Evolutionary conservation across 1,284 basidiomycete species (phyloP).

Genomic region (Cryptococcus floricola): DNA sequence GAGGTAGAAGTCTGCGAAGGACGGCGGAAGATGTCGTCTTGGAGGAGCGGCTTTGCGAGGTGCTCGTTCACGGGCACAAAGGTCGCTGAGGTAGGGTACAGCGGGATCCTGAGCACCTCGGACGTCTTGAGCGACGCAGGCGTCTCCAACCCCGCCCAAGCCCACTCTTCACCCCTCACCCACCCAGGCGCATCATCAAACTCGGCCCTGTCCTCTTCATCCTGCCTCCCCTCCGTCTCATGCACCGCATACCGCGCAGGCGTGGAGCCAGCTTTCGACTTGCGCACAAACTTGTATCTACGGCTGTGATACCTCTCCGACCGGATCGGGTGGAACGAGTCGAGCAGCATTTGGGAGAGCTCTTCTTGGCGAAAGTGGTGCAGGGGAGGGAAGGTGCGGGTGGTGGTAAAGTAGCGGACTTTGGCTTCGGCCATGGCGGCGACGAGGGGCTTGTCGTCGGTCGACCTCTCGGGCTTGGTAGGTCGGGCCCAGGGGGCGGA

Average conservation of each 20-base stretch:
- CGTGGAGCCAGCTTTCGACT: slow-evolving; percentile 45
- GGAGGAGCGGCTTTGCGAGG: too few species aligned
- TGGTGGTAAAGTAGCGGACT: slow-evolving; percentile 27
- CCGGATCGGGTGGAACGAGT: slow-evolving; percentile 50
- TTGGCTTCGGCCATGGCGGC: slow-evolving; percentile 37
- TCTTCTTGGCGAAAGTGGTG: slow-evolving; percentile 48
- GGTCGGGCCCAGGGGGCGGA: slow-evolving; percentile 24
- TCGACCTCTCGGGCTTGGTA: neutral
- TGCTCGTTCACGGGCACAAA: too few species aligned
- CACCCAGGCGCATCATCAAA: slow-evolving; percentile 47
- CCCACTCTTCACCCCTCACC: slow-evolving; percentile 45
- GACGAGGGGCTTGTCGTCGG: slow-evolving; percentile 2
- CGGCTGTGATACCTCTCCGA: slow-evolving; percentile 49
- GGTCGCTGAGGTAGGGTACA: neutral
- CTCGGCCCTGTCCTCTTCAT: slow-evolving; percentile 39
- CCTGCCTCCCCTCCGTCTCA: slow-evolving; percentile 15
- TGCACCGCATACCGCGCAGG: slow-evolving; percentile 48
- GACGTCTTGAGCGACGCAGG: slow-evolving; percentile 19
- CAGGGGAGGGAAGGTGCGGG: slow-evolving; percentile 30
- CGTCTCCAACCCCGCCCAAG: slow-evolving; percentile 30
- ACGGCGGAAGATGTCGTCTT: too few species aligned
- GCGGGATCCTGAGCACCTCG: slow-evolving; percentile 19
- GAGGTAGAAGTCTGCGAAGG: too few species aligned
- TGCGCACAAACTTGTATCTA: slow-evolving; percentile 51
- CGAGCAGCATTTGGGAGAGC: slow-evolving; percentile 52